Base-by-base conservation (phyloP, 164 flowering plant genomes). In the Nelumbo lutea region DNA sequence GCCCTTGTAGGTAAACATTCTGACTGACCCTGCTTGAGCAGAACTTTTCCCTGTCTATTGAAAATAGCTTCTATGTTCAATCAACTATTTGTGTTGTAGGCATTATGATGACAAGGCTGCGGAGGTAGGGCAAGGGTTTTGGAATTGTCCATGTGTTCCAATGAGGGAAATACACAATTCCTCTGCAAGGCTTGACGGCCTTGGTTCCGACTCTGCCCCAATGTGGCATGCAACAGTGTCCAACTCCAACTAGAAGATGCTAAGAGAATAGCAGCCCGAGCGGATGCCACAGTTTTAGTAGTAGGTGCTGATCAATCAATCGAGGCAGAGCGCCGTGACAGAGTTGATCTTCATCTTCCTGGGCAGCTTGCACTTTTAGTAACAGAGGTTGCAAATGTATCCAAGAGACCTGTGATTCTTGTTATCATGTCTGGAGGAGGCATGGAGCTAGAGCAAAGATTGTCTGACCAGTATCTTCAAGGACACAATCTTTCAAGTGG, bases 101-200 rank as follows among this genome's bases (percentile, higher is more conserved):
- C n/a, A n/a, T n/a, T n/a, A n/a, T n/a, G n/a, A n/a, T n/a, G 98
- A 94, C 76, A 91, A 94, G 73, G 78, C 85, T 76, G 98, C 98
- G 47, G 97, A 94, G 81, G 98, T 72, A 45, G 80, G 79, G 56
- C 98, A 91, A 78, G 98, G 98, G 39, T 94, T 94, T 78, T 94
- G 98, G 98, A 94, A 94, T 69, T 94, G 98, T 70, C 98, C 98
- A 63, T 94, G 98, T 77, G 98, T 91, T 61, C 98, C 98, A 38
- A 91, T 94, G 98, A 86, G 98, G 76, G 98, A 85, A 85, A 70
- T 91, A 91, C 67, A 88, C 89, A 41, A 83, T 91, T 5, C 97
- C 97, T n/a, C 72, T 91, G 65, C 88, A 88, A 70, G 98, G 96
- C 66, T 76, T 94, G 56, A 38, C 87, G 10, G 83, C 85, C 9